Base-by-base conservation (phyloP, 495 filamentous ascomycete species). In the Aspergillus nanangensis region DNA sequence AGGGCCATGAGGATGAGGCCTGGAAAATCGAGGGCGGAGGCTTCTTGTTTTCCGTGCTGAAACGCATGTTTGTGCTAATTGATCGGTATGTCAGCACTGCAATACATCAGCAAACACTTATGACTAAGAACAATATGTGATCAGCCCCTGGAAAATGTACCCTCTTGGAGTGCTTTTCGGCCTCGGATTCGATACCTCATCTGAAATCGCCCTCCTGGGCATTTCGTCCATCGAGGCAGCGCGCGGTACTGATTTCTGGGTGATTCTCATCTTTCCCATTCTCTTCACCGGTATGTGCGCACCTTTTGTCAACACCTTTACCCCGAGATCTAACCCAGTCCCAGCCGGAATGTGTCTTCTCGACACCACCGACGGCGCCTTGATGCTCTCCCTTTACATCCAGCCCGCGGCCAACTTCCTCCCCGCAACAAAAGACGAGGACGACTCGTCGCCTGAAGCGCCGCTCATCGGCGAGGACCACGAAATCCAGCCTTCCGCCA, bases 321-420 rank as follows among this genome's bases (percentile, higher is more conserved):
- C 13, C 7, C 2, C 10, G 15, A 20, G 0, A n/a, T 17, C 27
- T 29, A 22, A 35, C 13, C 29, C 17, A 9, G n/a, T n/a, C n/a
- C 8, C 38, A 80, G 90, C 84, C 3, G 90, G 89, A 51, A 95
- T 96, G 90, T 94, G 89, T 61, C 73, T 95, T 25, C 71, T 95
- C 2, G 90, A 95, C 65, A 95, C 90, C 0, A 84, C 79, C 0
- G 92, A 97, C 55, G 92, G 92, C 10, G 90, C 92, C 5, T 79
- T 96, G 1, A 97, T 96, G 92, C 91, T 94, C 78, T 82, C 86
- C 0, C 73, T 97, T 4, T 98, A 98, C 69, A 88, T 90, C 1
- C 88, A 74, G 48, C 70, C 70, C 8, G 60, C 69, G 1, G 52
- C 66, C 9, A 72, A 74, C 51, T 74, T 74, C 58, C 67, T 74